phyloP scores from a whole-genome alignment of 2,329 filamentous ascomycete genomes.

The Ophioceras dolichostomum region DNA sequence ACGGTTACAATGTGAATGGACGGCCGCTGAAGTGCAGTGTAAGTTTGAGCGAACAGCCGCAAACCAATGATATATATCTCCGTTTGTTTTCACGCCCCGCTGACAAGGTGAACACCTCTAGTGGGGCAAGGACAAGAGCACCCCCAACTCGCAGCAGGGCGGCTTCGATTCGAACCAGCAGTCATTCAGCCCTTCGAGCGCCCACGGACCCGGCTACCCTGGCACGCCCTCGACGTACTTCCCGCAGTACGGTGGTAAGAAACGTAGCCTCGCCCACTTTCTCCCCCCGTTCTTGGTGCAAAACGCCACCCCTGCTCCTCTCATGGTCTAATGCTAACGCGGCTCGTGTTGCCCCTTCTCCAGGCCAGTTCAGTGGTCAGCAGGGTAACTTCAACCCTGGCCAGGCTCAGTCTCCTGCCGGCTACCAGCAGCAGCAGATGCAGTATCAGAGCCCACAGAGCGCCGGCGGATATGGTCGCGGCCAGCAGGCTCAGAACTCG shows the following conservation, averaged over 20 bases:
- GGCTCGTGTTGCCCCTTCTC: too few species aligned
- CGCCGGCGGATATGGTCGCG: conserved; percentile 76
- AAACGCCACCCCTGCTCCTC: neutral
- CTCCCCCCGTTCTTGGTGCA: neutral
- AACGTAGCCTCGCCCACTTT: neutral
- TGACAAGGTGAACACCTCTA: conserved; percentile 20
- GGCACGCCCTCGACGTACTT: conserved; percentile 76
- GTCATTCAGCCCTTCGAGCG: conserved; percentile 60
- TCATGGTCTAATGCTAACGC: too few species aligned
- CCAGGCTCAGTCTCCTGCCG: conserved; percentile 47
- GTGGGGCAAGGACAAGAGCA: conserved; percentile 96
- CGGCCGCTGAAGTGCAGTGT: conserved; percentile 97
- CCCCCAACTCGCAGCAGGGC: conserved; percentile 58
- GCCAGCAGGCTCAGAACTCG: conserved; percentile 47
- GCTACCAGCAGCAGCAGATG: conserved; percentile 57
- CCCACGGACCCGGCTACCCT: conserved; percentile 59
- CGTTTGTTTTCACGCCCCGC: too few species aligned
- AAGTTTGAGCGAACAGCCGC: too few species aligned
- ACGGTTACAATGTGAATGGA: conserved; percentile 95
- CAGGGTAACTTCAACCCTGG: conserved; percentile 51
- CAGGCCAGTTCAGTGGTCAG: conserved; percentile 49
- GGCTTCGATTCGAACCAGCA: conserved; percentile 72
- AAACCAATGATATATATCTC: too few species aligned
- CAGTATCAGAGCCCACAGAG: conserved; percentile 57
- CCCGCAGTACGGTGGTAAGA: conserved; percentile 79